These are phyloP conservation scores for Scheffersomyces stambukii DNA, from an alignment of 1,139 yeast genomes.

Conservation along the genomic window DNA sequence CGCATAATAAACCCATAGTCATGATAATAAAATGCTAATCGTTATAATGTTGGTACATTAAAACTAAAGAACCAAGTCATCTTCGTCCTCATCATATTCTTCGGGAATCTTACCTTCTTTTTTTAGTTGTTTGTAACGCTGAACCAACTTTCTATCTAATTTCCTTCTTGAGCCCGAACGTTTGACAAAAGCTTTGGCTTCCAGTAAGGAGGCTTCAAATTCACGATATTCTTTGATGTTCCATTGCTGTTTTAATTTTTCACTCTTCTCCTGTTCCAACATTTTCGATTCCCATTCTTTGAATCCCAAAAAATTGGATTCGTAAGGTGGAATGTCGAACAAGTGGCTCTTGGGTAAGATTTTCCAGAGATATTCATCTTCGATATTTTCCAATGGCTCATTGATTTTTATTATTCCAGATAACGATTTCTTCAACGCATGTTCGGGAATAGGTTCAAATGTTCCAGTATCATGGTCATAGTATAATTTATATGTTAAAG, in stretches of 20 bases:
- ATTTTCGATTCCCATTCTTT: slow-evolving; percentile 34
- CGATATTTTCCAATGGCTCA: slow-evolving; percentile 31
- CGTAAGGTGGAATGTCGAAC: slow-evolving; percentile 38
- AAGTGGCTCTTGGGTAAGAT: slow-evolving; percentile 32
- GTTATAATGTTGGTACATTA: background rate
- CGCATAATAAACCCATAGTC: no score
- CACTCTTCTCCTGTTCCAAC: slow-evolving; percentile 16
- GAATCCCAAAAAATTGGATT: slow-evolving; percentile 24
- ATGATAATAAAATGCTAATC: no score
- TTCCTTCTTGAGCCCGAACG: slow-evolving; percentile 26
- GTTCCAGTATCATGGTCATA: no score
- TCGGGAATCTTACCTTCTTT: slow-evolving; percentile 20
- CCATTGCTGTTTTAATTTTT: slow-evolving; percentile 12
- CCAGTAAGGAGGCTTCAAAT: slow-evolving; percentile 17
- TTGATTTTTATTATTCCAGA: slow-evolving; percentile 40
- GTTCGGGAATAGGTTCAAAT: slow-evolving; percentile 29
- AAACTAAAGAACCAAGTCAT: background rate
- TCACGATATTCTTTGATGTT: slow-evolving; percentile 13
- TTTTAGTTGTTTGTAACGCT: slow-evolving; percentile 23
- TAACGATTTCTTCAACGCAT: slow-evolving; percentile 35
- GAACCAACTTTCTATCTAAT: slow-evolving; percentile 28
- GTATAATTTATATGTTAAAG: slow-evolving; percentile 2
- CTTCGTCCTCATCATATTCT: slow-evolving; percentile 10
- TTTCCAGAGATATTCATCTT: slow-evolving; percentile 41
- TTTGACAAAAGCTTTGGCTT: slow-evolving; percentile 17